phyloP scores from a whole-genome alignment of 352 stramenopile genomes.

The Aphanomyces stellatus region DNA sequence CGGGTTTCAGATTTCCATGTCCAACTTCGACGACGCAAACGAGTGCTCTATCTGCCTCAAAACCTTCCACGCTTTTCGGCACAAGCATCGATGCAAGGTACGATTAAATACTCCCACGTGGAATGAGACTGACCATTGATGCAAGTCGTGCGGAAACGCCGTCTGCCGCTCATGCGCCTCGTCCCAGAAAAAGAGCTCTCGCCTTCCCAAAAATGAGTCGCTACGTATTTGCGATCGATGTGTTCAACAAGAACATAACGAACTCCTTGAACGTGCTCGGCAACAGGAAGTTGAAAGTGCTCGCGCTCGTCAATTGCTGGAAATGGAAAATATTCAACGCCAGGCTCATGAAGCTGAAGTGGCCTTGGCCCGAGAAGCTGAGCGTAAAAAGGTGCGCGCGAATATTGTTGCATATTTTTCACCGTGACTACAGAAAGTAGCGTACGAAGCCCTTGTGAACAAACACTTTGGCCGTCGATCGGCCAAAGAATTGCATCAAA shows the following conservation, averaged over 20 bases:
- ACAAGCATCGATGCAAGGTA: conserved; percentile 76
- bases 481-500: not conserved
- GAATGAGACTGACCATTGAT: too few relatives aligned
- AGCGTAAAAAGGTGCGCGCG: not conserved
- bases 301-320: conserved; percentile 54
- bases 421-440: not conserved
- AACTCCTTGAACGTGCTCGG: conserved; percentile 57
- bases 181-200: conserved; percentile 64
- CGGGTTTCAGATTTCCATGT: conserved; percentile 16
- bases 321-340: conserved; percentile 40
- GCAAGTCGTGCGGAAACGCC: conserved; percentile 70
- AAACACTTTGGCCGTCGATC: conserved; percentile 8
- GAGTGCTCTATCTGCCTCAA: conserved; percentile 78
- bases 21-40: conserved; percentile 37
- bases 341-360: conserved; percentile 41
- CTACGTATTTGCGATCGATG: conserved; percentile 76
- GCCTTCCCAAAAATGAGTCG: conserved; percentile 66
- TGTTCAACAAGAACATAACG: conserved; percentile 63
- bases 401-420: not conserved
- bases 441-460: conserved; percentile 4
- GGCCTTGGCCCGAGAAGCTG: not conserved
- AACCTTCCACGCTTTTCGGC: conserved; percentile 79
- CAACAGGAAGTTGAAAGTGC: conserved; percentile 61
- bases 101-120: too few relatives aligned
- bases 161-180: conserved; percentile 67